phyloP scores from a whole-genome alignment of 176 grass and related monocot genomes.

The Bonia amplexicaulis region DNA sequence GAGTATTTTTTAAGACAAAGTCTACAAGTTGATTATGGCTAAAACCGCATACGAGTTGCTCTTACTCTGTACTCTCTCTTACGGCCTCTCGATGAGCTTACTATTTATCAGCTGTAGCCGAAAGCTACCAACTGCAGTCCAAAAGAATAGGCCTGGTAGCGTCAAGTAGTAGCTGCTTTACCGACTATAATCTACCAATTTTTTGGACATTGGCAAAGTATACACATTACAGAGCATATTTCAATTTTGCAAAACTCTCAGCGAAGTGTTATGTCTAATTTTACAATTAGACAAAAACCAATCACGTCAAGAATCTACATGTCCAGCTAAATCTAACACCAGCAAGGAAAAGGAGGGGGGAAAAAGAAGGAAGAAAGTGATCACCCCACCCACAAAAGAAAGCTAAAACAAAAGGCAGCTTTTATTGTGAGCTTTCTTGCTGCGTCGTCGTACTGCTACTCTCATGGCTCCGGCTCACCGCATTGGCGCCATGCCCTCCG shows the following conservation, averaged over 20 bases:
- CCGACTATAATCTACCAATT: neutral
- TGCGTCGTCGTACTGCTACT: conserved; percentile 10
- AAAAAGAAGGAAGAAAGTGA: neutral
- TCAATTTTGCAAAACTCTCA: conserved; percentile 1
- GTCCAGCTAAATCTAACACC: conserved; percentile 37
- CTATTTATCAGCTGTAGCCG: too few species aligned
- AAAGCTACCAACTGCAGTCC: too few species aligned
- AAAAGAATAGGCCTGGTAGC: too few species aligned
- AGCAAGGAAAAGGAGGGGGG: neutral
- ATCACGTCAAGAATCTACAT: conserved; percentile 43
- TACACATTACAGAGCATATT: neutral
- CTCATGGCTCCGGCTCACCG: neutral
- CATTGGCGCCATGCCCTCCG: neutral
- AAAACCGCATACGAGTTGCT: too few species aligned
- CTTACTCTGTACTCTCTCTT: too few species aligned
- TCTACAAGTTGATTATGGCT: too few species aligned
- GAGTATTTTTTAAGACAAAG: too few species aligned
- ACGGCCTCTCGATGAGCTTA: too few species aligned
- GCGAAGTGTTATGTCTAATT: neutral
- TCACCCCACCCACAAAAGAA: neutral
- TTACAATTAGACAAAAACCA: conserved; percentile 7
- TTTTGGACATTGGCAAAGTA: neutral
- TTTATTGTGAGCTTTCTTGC: conserved; percentile 39
- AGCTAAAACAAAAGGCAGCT: neutral
- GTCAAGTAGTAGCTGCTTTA: neutral